Evolutionary conservation across 495 filamentous ascomycete genomes (phyloP).

Genomic region (Penicillium turbatum): DNA sequence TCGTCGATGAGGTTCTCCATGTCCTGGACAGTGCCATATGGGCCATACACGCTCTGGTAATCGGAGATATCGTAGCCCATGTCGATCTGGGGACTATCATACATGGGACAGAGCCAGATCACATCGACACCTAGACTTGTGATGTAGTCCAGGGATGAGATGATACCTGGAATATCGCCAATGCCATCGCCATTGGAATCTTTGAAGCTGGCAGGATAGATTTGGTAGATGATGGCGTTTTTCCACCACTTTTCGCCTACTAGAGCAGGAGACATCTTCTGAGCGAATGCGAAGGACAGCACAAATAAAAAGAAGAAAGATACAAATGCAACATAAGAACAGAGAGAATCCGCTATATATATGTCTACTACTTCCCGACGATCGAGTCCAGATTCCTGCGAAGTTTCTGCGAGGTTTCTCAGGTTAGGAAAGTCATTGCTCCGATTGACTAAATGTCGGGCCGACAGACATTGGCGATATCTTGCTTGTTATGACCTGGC

Average conservation of each 20-base stretch:
- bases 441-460: conserved; percentile 6
- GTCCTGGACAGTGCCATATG: conserved; percentile 53
- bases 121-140: conserved; percentile 37
- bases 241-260: conserved; percentile 35
- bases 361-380: neutral
- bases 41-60: conserved; percentile 51
- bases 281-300: neutral
- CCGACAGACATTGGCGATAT: neutral
- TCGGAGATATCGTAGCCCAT: conserved; percentile 57
- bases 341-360: neutral
- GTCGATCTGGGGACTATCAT: conserved; percentile 50
- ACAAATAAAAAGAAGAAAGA: neutral
- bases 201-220: conserved; percentile 39
- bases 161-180: conserved; percentile 59
- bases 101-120: conserved; percentile 41
- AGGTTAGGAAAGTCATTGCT: neutral
- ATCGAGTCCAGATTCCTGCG: conserved; percentile 1
- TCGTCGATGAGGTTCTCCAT: conserved; percentile 48
- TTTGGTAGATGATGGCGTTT: conserved; percentile 39
- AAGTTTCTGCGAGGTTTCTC: no score
- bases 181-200: conserved; percentile 40
- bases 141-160: conserved; percentile 56
- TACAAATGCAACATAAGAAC: neutral
- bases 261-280: conserved; percentile 3
- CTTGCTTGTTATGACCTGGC: no score